Conservation (phyloP, 1,284 basidiomycete species). For the Puccinia polysora region DNA sequence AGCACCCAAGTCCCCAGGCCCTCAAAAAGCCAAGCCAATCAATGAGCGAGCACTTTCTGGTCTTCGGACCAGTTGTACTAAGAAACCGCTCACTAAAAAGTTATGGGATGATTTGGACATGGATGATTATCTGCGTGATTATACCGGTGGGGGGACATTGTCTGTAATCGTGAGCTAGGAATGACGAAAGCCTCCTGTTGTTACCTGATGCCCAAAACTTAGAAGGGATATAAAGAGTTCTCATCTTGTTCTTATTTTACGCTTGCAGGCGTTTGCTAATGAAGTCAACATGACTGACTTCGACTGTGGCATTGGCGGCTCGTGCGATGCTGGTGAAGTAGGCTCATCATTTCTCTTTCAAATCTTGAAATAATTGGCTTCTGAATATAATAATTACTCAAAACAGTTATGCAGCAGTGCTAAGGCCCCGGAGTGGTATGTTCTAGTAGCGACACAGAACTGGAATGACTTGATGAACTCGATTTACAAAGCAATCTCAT, state of each 20-base stretch:
- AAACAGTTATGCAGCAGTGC: slow-evolving; percentile 34
- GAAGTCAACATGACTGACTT: slow-evolving; percentile 42
- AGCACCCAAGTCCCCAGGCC: not conserved
- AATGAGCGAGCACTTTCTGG: not conserved
- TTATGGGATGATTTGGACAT: slow-evolving; percentile 40
- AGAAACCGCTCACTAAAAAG: slow-evolving; percentile 31
- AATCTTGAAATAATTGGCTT: not conserved
- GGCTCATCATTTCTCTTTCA: not conserved
- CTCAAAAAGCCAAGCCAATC: not conserved
- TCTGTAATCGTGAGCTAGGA: slow-evolving; percentile 23
- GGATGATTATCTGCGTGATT: slow-evolving; percentile 26
- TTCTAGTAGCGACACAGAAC: slow-evolving; percentile 38
- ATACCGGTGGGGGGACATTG: slow-evolving; percentile 34
- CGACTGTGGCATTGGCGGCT: slow-evolving; percentile 37
- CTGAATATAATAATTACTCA: not conserved
- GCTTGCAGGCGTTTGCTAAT: slow-evolving; percentile 39
- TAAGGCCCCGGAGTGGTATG: slow-evolving; percentile 39
- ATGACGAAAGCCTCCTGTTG: not conserved
- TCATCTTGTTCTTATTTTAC: not conserved
- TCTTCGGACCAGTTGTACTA: slow-evolving; percentile 29
- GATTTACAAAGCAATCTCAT: slow-evolving; percentile 21
- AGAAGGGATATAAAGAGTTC: not conserved
- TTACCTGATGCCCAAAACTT: not conserved
- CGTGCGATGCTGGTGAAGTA: slow-evolving; percentile 42
- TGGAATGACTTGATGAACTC: slow-evolving; percentile 43